These are phyloP conservation scores for Tetracladium maxilliforme DNA, from an alignment of 2,329 filamentous ascomycete species.

Conservation along the genomic window DNA sequence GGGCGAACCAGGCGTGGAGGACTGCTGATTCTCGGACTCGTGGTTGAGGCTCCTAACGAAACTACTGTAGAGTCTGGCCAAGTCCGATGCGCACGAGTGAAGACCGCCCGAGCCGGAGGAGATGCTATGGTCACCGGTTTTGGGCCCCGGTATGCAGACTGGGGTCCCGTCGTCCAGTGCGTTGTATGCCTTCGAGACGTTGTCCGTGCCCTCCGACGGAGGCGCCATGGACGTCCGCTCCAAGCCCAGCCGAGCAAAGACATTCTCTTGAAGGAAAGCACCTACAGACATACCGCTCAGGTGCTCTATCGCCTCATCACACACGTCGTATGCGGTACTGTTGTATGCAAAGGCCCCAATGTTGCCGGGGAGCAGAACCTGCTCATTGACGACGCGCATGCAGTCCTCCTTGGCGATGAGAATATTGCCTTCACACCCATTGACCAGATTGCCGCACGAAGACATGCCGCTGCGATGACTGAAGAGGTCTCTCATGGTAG, in stretches of 20 bases:
- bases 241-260: conserved; percentile 4
- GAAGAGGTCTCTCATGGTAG: conserved; percentile 3
- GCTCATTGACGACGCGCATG: conserved; percentile 2
- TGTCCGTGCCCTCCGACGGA: conserved; percentile 5
- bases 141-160: conserved; percentile 1
- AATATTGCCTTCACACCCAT: conserved; percentile 2
- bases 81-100: conserved; percentile 5
- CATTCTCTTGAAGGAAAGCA: not conserved
- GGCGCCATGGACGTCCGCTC: conserved; percentile 1
- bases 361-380: not conserved
- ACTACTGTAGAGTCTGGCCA: no score
- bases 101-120: conserved; percentile 6
- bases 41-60: no score
- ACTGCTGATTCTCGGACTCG: no score
- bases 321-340: conserved; percentile 3
- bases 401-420: conserved; percentile 1
- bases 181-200: conserved; percentile 8
- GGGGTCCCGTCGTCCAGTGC: conserved; percentile 6
- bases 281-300: conserved; percentile 1
- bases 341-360: conserved; percentile 3
- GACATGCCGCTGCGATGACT: conserved; percentile 2
- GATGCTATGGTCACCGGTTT: conserved; percentile 6
- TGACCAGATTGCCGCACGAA: conserved; percentile 1
- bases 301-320: conserved; percentile 2
- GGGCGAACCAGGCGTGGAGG: no score